Conservation (phyloP, 345 rosid genomes). For the Lepidium sativum region DNA sequence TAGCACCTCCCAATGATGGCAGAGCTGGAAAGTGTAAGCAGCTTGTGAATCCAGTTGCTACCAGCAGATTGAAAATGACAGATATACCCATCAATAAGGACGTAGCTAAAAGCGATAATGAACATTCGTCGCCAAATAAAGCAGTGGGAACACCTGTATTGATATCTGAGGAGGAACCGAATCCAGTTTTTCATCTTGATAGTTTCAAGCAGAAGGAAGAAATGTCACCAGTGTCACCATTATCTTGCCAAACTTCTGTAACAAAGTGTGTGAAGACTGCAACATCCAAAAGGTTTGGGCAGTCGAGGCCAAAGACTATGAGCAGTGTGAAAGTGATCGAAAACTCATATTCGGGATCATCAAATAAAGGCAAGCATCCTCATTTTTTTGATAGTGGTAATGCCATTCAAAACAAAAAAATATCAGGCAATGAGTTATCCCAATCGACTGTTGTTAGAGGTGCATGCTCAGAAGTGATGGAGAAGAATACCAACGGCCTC, state of each 20-base stretch:
- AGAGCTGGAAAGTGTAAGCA: background rate
- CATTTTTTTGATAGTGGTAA: constrained; percentile 9
- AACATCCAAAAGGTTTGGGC: background rate
- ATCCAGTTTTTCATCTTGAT: constrained; percentile 23
- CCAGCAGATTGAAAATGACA: too few species aligned
- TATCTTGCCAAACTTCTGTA: constrained; percentile 6
- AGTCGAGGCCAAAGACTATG: constrained; percentile 4
- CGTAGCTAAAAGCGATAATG: background rate
- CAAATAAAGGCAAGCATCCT: constrained; percentile 17
- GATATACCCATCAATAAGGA: too few species aligned
- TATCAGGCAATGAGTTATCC: background rate
- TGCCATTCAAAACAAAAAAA: background rate
- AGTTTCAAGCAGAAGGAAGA: constrained; percentile 12
- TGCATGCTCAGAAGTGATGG: constrained; percentile 5
- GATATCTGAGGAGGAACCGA: background rate
- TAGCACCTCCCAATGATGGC: constrained; percentile 19
- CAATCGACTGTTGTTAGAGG: background rate
- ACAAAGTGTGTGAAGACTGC: constrained; percentile 16
- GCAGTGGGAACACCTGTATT: background rate
- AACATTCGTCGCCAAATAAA: too few species aligned
- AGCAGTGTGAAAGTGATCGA: background rate
- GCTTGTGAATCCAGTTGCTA: too few species aligned
- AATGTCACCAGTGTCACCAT: constrained; percentile 18
- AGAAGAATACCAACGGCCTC: constrained; percentile 25
- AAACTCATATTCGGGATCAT: constrained; percentile 5